These are phyloP conservation scores for Candida boidinii DNA, from an alignment of 805 yeast species.

Conservation along the genomic window DNA sequence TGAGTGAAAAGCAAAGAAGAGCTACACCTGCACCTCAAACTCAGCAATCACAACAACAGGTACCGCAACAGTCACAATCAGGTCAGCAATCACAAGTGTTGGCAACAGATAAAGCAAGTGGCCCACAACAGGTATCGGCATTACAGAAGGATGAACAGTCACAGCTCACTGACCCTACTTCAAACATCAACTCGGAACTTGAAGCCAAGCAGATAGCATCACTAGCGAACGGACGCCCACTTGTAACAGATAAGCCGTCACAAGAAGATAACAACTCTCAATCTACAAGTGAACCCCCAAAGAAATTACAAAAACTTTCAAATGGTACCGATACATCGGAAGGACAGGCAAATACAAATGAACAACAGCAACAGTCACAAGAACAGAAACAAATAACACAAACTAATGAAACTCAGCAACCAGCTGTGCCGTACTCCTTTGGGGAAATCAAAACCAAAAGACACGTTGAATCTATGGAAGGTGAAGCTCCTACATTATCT, in stretches of 20 bases:
- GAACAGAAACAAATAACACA: conserved; percentile 2
- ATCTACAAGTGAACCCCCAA: neutral
- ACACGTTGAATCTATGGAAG: conserved; percentile 11
- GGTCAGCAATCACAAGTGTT: neutral
- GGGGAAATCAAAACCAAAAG: conserved; percentile 6
- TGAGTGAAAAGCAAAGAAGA: conserved; percentile 23
- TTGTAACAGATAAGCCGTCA: too few relatives aligned
- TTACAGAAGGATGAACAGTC: too few relatives aligned
- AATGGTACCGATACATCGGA: neutral
- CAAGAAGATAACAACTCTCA: too few relatives aligned
- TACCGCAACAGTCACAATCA: neutral
- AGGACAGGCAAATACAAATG: neutral
- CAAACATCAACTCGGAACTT: too few relatives aligned
- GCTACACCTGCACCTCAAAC: conserved; percentile 7
- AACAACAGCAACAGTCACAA: conserved; percentile 1
- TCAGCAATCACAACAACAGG: neutral
- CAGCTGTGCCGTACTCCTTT: neutral
- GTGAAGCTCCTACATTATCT: conserved; percentile 20
- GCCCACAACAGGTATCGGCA: neutral
- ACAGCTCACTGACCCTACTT: too few relatives aligned
- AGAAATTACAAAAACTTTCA: neutral
- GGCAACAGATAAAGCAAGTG: neutral
- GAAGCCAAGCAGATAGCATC: too few relatives aligned
- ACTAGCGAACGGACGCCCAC: too few relatives aligned
- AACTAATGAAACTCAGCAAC: neutral